phyloP scores from a whole-genome alignment of 2,329 filamentous ascomycete genomes.

The Zymoseptoria passerinii region DNA sequence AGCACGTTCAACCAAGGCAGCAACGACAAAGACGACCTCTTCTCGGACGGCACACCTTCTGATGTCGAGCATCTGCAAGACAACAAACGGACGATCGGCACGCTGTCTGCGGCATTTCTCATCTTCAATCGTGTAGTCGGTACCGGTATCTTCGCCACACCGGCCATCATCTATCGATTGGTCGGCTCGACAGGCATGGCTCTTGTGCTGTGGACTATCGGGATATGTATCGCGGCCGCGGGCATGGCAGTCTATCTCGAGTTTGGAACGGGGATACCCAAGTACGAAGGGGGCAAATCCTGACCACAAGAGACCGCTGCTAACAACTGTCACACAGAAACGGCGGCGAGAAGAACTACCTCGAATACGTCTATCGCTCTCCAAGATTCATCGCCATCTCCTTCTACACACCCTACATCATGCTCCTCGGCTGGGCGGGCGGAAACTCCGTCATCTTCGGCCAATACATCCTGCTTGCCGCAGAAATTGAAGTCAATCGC shows the following conservation, averaged over 20 bases:
- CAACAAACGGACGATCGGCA: slow-evolving; percentile 41
- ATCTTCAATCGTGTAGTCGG: slow-evolving; percentile 26
- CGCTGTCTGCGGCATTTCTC: slow-evolving; percentile 47
- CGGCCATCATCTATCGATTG: slow-evolving; percentile 17
- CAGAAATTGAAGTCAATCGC: slow-evolving; percentile 51
- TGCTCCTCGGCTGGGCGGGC: slow-evolving; percentile 57
- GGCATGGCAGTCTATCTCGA: slow-evolving; percentile 60
- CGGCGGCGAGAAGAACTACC: slow-evolving; percentile 38
- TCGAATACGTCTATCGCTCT: slow-evolving; percentile 42
- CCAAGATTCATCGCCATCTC: slow-evolving; percentile 55
- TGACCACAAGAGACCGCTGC: no score
- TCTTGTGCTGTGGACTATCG: slow-evolving; percentile 37
- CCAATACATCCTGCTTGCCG: slow-evolving; percentile 61
- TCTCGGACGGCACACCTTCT: no score
- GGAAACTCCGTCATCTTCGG: slow-evolving; percentile 63
- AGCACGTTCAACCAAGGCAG: no score
- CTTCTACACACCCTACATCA: slow-evolving; percentile 52
- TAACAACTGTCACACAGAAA: slow-evolving; percentile 30
- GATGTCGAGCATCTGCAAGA: no score
- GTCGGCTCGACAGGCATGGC: slow-evolving; percentile 24
- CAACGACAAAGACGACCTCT: no score
- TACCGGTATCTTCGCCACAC: slow-evolving; percentile 24
- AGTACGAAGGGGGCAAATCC: slow-evolving; percentile 45
- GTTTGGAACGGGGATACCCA: slow-evolving; percentile 56
- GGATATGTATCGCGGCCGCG: slow-evolving; percentile 43